A percentile compares a stretch with the other conserved stretches of the same genome.
These are phyloP conservation scores for Cladosporium oxysporum DNA, from an alignment of 2,329 filamentous ascomycete genomes.

Conservation along the genomic window DNA sequence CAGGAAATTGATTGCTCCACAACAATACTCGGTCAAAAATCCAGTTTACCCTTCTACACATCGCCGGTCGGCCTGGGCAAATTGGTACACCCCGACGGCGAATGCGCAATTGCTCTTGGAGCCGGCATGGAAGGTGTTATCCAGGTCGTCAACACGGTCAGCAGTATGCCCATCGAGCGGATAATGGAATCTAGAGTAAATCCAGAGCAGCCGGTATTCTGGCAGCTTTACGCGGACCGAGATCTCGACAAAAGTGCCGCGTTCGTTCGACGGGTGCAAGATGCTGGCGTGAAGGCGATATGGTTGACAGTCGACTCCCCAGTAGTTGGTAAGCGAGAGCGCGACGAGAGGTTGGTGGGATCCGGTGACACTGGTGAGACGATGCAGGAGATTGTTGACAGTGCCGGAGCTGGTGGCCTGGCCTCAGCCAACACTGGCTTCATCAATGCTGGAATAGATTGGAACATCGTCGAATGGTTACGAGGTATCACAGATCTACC, in stretches of 20 bases:
- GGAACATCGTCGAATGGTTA: conserved; percentile 50
- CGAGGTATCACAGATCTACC: conserved; percentile 53
- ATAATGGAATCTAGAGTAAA: conserved; percentile 31
- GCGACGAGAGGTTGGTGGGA: conserved; percentile 36
- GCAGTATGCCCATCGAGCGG: conserved; percentile 32
- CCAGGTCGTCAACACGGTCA: conserved; percentile 34
- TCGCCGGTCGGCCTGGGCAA: conserved; percentile 37
- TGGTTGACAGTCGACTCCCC: conserved; percentile 62
- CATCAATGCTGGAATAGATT: conserved; percentile 58
- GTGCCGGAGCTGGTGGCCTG: conserved; percentile 38
- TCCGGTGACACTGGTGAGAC: background rate
- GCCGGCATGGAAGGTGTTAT: conserved; percentile 31
- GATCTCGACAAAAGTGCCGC: conserved; percentile 44
- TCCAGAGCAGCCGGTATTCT: conserved; percentile 46
- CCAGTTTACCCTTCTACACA: conserved; percentile 38
- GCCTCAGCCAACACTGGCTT: conserved; percentile 54
- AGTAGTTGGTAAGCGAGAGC: conserved; percentile 56
- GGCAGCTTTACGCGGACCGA: conserved; percentile 59
- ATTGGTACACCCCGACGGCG: conserved; percentile 37
- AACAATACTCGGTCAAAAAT: conserved; percentile 33
- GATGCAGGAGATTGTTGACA: background rate
- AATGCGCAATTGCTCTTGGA: conserved; percentile 34
- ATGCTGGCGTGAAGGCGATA: conserved; percentile 53
- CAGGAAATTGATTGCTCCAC: conserved; percentile 35
- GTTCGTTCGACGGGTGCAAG: conserved; percentile 50